These are phyloP conservation scores for Metschnikowia lunata DNA, from an alignment of 805 yeast species.

Conservation along the genomic window DNA sequence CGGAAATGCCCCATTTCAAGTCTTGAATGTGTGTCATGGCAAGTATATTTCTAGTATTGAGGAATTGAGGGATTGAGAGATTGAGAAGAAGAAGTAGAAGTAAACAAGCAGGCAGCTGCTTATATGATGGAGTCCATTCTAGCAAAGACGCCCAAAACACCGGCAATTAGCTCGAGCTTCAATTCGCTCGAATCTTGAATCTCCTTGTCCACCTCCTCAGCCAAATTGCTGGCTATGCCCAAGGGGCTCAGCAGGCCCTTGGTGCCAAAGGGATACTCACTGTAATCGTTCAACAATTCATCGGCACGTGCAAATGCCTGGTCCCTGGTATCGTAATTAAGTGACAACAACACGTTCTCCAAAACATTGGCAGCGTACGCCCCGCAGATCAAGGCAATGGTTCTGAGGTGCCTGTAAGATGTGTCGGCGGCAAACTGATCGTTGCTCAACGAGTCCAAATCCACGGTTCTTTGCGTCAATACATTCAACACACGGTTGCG, in stretches of 20 bases:
- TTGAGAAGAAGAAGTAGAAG: no score
- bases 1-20: no score
- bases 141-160: constrained; percentile 83
- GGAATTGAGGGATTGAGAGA: no score
- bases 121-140: constrained; percentile 86
- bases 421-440: constrained; percentile 65
- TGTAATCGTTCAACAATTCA: constrained; percentile 74
- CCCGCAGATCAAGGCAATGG: constrained; percentile 79
- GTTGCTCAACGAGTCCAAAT: constrained; percentile 36
- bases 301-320: constrained; percentile 93
- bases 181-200: constrained; percentile 54
- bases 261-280: constrained; percentile 77
- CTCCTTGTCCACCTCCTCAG: constrained; percentile 50
- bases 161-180: constrained; percentile 85
- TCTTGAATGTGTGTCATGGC: no score
- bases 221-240: constrained; percentile 70
- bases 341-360: constrained; percentile 75
- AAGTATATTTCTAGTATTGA: no score
- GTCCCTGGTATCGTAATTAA: constrained; percentile 86
- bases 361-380: constrained; percentile 95
- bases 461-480: constrained; percentile 68
- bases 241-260: constrained; percentile 50
- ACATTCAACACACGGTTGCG: constrained; percentile 66
- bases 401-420: constrained; percentile 67
- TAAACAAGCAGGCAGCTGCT: constrained; percentile 3